Base-by-base conservation (phyloP, 495 filamentous ascomycete genomes). In the Filosporella fistucella region DNA sequence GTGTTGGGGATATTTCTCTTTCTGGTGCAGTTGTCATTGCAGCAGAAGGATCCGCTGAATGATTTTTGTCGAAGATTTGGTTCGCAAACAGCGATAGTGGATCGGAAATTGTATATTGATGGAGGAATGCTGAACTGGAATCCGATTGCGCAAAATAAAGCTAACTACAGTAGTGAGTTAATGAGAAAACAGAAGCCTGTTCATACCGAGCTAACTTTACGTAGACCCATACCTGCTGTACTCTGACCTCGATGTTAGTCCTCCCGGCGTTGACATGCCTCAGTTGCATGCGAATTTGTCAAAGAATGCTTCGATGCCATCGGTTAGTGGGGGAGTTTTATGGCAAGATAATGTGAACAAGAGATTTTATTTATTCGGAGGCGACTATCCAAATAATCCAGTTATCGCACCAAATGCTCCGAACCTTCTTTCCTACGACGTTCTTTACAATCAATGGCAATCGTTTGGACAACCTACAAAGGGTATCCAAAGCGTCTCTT, bases 341-440 rank as follows among this genome's bases (percentile, higher is more conserved):
- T 79, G 74, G 75, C 58, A 66, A 10, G 76, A 78, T 45, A 52
- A 64, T 16, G 62, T 74, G 22, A 78, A 80, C 54, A 76, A 75
- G 54, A 54, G 66, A 20, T 66, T 79, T 30, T 79, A 74, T 51
- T 60, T 71, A 2, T 78, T 67, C 55, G 76, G 76, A 18, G 76
- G 76, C 24, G 69, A 78, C 44, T 70, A 62, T 43, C 47, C 45
- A 42, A 53, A 66, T 9, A 63, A 52, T 38, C n/a, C n/a, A n/a
- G n/a, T n/a, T n/a, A n/a, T n/a, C n/a, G 54, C 62, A 0, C 66
- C 72, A 5, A 49, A 56, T 13, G 45, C 56, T 20, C 68, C 68
- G 28, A 58, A 52, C 16, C 59, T 76, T 17, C 69, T 65, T 53
- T 53, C 63, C 1, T 77, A 69, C 50, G 74, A 77, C 52, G 61